phyloP scores from a whole-genome alignment of 805 yeast genomes.

The Brettanomyces sp. region DNA sequence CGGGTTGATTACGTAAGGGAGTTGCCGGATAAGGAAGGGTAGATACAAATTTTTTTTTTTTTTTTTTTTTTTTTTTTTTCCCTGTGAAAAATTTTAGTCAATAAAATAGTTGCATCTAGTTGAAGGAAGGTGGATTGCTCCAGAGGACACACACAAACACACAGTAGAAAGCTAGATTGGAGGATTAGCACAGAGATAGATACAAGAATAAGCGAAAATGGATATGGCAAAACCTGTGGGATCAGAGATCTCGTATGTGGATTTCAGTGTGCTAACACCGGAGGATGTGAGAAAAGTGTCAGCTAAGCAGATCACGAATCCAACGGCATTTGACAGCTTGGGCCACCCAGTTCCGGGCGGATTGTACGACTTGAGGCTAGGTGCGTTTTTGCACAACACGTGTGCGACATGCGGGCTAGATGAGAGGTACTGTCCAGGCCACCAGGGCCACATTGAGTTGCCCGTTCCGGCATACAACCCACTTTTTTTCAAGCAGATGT shows the following conservation, averaged over 20 bases:
- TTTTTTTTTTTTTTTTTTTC: background rate
- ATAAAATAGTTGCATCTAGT: no score
- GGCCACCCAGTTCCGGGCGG: conserved; percentile 96
- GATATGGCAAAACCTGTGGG: conserved; percentile 97
- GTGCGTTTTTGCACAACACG: conserved; percentile 81
- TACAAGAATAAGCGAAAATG: conserved; percentile 35
- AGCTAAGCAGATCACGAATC: conserved; percentile 92
- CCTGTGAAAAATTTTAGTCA: background rate
- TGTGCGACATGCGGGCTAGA: conserved; percentile 96
- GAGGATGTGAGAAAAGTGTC: conserved; percentile 79
- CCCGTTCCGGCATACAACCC: conserved; percentile 97
- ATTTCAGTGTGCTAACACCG: conserved; percentile 76
- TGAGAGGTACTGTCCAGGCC: conserved; percentile 94
- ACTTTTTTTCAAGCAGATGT: conserved; percentile 84
- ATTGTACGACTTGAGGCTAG: conserved; percentile 86
- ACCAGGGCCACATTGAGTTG: conserved; percentile 93
- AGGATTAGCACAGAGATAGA: no score
- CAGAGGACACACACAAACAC: no score
- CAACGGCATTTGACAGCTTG: conserved; percentile 88
- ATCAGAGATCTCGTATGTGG: conserved; percentile 85
- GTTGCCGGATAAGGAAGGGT: background rate
- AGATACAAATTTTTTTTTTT: background rate
- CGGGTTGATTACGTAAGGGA: no score
- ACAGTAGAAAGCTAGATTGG: no score
- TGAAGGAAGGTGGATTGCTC: no score